phyloP scores from a whole-genome alignment of 2,329 filamentous ascomycete species.

The Madurella fahalii region DNA sequence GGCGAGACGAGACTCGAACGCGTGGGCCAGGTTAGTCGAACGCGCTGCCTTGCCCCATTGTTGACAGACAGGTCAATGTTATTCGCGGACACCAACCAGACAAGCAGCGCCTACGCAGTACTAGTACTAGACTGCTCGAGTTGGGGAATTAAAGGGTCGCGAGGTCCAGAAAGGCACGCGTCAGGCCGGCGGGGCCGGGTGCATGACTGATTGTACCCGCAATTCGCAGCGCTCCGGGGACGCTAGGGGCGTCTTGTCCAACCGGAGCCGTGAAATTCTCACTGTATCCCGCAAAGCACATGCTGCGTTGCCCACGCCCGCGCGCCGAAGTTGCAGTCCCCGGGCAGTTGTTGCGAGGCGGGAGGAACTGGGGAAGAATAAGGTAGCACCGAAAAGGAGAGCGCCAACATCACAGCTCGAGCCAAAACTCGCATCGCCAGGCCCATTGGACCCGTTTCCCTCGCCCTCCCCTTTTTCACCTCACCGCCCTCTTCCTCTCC shows the following conservation, averaged over 20 bases:
- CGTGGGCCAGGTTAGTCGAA: no score
- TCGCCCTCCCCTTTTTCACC: slow-evolving; percentile 7
- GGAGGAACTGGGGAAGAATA: slow-evolving; percentile 1
- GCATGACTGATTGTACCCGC: slow-evolving; percentile 8
- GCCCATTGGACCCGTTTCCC: slow-evolving; percentile 11
- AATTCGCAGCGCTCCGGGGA: slow-evolving; percentile 1
- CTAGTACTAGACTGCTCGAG: slow-evolving; percentile 1
- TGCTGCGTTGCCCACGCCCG: slow-evolving; percentile 1
- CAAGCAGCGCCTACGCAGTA: no score
- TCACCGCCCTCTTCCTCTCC: slow-evolving; percentile 14
- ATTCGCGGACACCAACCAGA: neutral
- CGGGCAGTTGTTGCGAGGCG: neutral
- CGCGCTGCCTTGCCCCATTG: neutral
- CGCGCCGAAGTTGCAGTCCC: neutral
- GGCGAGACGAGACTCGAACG: neutral
- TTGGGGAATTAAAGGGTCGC: slow-evolving; percentile 19
- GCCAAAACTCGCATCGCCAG: slow-evolving; percentile 4
- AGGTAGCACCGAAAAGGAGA: neutral
- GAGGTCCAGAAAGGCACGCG: slow-evolving; percentile 8
- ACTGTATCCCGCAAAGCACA: slow-evolving; percentile 14
- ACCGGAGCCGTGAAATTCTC: slow-evolving; percentile 15
- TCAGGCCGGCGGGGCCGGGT: slow-evolving; percentile 1
- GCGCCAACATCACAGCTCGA: slow-evolving; percentile 8
- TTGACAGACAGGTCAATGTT: neutral
- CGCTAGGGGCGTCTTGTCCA: slow-evolving; percentile 14